Conservation (phyloP, 2,329 filamentous ascomycete species). For the Arthrobotrys sinensis region DNA sequence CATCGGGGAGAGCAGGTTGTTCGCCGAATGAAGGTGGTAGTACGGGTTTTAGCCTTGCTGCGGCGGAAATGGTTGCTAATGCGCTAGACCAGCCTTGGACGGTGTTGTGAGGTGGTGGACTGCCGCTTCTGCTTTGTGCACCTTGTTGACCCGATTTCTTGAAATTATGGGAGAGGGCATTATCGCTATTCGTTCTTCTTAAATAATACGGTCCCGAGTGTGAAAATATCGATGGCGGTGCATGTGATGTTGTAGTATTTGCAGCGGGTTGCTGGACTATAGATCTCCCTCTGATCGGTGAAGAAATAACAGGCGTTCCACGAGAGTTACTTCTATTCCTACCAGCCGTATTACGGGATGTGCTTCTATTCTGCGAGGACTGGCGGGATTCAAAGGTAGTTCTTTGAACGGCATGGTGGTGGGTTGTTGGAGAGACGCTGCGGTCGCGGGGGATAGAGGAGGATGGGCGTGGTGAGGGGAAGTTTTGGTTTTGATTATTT, state of each 20-base stretch:
- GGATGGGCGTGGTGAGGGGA: background rate
- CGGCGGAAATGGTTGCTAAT: constrained; percentile 38
- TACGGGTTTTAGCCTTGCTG: constrained; percentile 49
- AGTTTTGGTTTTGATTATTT: background rate
- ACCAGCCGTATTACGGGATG: constrained; percentile 34
- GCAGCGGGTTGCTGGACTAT: constrained; percentile 5
- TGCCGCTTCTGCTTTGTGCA: background rate
- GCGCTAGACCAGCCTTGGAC: constrained; percentile 26
- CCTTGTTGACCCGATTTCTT: constrained; percentile 2
- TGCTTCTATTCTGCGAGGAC: constrained; percentile 33
- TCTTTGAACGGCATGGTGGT: constrained; percentile 33
- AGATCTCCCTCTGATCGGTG: constrained; percentile 31
- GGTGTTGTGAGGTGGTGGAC: background rate
- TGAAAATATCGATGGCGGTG: constrained; percentile 47
- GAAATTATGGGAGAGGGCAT: constrained; percentile 52
- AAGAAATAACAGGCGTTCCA: constrained; percentile 25
- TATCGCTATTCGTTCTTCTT: constrained; percentile 51
- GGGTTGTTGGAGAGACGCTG: constrained; percentile 45
- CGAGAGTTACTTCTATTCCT: constrained; percentile 54
- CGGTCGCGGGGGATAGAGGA: constrained; percentile 38
- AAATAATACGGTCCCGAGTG: constrained; percentile 53
- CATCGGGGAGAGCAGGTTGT: constrained; percentile 30
- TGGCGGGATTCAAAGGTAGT: constrained; percentile 57
- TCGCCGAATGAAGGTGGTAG: constrained; percentile 48
- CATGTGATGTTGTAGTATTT: background rate